Conservation (phyloP, 495 filamentous ascomycete genomes). For the Penicillium maclennaniae region DNA sequence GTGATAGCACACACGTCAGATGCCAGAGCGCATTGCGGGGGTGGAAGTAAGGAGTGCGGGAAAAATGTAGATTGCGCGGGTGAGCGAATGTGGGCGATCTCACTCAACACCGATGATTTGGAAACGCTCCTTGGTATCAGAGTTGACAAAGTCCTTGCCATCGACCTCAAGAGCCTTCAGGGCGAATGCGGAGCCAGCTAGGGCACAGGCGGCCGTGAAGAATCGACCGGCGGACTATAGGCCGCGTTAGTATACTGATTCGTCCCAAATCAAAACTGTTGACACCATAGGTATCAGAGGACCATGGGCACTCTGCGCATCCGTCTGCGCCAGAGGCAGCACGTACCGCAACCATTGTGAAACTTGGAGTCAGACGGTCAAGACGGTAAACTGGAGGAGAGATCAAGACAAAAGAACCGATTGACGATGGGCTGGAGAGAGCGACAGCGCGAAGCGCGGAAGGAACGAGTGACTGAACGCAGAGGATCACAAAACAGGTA, state of each 20-base stretch:
- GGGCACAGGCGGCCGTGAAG: constrained; percentile 38
- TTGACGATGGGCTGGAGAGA: constrained; percentile 7
- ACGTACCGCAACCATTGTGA: constrained; percentile 26
- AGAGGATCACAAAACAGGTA: not conserved
- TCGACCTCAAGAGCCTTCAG: constrained; percentile 69
- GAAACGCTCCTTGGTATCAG: constrained; percentile 71
- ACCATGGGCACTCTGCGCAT: not conserved
- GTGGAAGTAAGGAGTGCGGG: not conserved
- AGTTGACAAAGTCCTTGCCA: constrained; percentile 80
- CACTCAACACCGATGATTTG: constrained; percentile 85
- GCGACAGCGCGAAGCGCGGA: constrained; percentile 23
- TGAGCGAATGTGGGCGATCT: constrained; percentile 16
- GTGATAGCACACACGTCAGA: constrained; percentile 7
- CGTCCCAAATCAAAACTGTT: not conserved
- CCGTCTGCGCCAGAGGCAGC: not conserved
- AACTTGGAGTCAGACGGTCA: not conserved
- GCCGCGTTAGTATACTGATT: not conserved
- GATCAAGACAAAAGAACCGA: not conserved
- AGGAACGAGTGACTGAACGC: constrained; percentile 22
- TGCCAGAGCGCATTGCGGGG: constrained; percentile 7
- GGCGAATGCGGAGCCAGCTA: constrained; percentile 55
- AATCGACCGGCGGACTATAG: constrained; percentile 26
- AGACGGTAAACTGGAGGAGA: not conserved
- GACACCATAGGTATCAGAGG: not conserved
- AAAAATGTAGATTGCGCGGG: not conserved